Base-by-base conservation (phyloP, 345 rosid species). In the Lepidium sativum region DNA sequence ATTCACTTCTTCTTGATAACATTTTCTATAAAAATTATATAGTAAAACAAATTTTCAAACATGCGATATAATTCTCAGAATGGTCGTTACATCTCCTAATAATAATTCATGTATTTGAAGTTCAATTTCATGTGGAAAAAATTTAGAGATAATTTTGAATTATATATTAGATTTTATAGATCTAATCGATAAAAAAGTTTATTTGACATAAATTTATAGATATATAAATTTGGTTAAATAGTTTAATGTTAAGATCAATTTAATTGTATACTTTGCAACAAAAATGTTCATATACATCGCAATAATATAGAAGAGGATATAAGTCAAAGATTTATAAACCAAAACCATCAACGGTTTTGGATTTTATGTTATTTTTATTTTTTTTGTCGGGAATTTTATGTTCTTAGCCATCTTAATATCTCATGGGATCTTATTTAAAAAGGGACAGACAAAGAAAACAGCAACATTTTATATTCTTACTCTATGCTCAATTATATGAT, bases 401-500 rank as follows among this genome's bases (percentile, higher is more conserved):
- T 38, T 29, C 49, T 29, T 21, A 43, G 69, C 60, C 50, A 42
- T 43, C 61, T 31, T 31, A 31, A 15, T 11, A 53, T 54, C 33
- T 54, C 54, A 65, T 21, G 15, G 42, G 35, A 10, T 43, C 20
- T 18, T 54, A 5, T 43, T 65, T 33, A 9, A 20, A 66, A n/a
- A 33, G 45, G 35, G 35, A 33, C 54, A 42, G 35, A 33, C 54
- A 42, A 42, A 10, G 35, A 56, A 67, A 56, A 23, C 63, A 44
- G 45, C 35, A 40, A 63, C 54, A 55, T 25, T 23, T 23, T 25
- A 25, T 52, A 6, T 65, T 20, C 13, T 9, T 12, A 41, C 53
- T 42, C 20, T 41, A 33, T 37, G 70, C 44, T 32, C 70, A 65
- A 54, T 65, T 44, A 55, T 45, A 55, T 23, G 29, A 44, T 35